A percentile compares a stretch with the other conserved stretches of the same genome.
These are phyloP conservation scores for Eimeria acervulina DNA, from an alignment of 169 alveolate genomes.

Conservation along the genomic window DNA sequence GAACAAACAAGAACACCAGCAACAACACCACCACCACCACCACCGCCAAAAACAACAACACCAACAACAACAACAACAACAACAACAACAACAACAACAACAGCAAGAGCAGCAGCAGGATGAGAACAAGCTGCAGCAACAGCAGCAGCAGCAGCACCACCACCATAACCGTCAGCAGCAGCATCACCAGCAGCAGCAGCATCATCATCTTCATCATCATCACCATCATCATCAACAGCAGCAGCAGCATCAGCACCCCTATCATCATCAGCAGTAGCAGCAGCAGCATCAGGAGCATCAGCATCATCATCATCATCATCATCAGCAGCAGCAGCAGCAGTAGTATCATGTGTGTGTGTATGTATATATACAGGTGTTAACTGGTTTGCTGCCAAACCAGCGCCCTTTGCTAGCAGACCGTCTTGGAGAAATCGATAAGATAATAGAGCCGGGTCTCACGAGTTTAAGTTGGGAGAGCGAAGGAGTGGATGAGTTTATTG, in stretches of 20 bases:
- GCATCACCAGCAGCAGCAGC: too few species aligned
- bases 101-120: background rate
- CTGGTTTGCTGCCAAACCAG: slow-evolving; percentile 95
- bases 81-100: background rate
- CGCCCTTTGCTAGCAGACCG: slow-evolving; percentile 95
- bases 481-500: slow-evolving; percentile 93
- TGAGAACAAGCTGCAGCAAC: background rate
- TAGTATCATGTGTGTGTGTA: background rate
- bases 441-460: slow-evolving; percentile 94
- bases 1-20: background rate
- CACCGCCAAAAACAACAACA: background rate
- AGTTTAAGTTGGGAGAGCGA: slow-evolving; percentile 93
- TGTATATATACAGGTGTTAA: slow-evolving; percentile 86
- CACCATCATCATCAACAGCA: background rate
- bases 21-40: background rate
- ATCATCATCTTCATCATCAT: too few species aligned
- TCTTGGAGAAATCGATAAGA: slow-evolving; percentile 92
- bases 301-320: background rate
- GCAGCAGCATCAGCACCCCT: too few species aligned
- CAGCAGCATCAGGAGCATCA: background rate
- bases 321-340: background rate
- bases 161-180: too few species aligned
- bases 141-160: background rate
- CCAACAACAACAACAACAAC: background rate
- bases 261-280: too few species aligned